Percentiles rank a stretch among this genome's conserved stretches.
Evolutionary conservation across 1,139 yeast genomes (phyloP).

Genomic region (Blastobotrys proliferans): DNA sequence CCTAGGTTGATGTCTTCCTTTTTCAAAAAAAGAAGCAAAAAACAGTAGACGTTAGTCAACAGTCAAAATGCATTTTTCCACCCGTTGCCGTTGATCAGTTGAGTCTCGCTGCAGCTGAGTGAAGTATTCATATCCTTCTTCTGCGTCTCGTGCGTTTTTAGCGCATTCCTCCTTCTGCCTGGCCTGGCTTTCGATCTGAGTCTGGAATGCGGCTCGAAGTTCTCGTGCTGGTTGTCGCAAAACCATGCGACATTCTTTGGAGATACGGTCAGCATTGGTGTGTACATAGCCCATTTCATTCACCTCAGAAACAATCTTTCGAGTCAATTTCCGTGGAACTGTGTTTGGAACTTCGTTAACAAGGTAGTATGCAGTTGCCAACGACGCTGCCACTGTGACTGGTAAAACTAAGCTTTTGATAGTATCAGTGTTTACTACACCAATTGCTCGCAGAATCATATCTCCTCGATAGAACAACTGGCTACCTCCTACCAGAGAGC

Average conservation of each 20-base stretch:
- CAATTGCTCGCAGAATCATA: slow-evolving; percentile 25
- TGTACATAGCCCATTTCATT: slow-evolving; percentile 71
- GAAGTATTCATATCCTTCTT: slow-evolving; percentile 59
- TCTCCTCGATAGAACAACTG: slow-evolving; percentile 30
- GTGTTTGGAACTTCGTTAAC: slow-evolving; percentile 84
- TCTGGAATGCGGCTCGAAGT: slow-evolving; percentile 72
- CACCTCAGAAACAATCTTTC: slow-evolving; percentile 61
- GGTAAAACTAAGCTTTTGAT: slow-evolving; percentile 44
- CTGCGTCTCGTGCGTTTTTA: slow-evolving; percentile 53
- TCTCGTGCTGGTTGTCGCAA: slow-evolving; percentile 79
- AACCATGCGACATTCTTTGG: slow-evolving; percentile 80
- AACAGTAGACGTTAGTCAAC: slow-evolving; percentile 6
- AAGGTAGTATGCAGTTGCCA: slow-evolving; percentile 61
- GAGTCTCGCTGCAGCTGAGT: slow-evolving; percentile 44
- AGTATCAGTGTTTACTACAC: slow-evolving; percentile 21
- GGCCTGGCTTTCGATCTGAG: slow-evolving; percentile 58
- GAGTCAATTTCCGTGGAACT: slow-evolving; percentile 75
- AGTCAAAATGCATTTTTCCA: slow-evolving; percentile 23
- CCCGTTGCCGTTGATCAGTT: slow-evolving; percentile 24
- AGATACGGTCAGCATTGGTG: slow-evolving; percentile 67
- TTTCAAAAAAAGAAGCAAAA: no score
- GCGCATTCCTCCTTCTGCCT: slow-evolving; percentile 57
- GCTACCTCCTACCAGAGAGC: slow-evolving; percentile 38
- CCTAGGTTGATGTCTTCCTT: no score
- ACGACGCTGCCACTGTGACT: slow-evolving; percentile 48